These are phyloP conservation scores for Lepidium africanum DNA, from an alignment of 345 rosid species.

Conservation along the genomic window DNA sequence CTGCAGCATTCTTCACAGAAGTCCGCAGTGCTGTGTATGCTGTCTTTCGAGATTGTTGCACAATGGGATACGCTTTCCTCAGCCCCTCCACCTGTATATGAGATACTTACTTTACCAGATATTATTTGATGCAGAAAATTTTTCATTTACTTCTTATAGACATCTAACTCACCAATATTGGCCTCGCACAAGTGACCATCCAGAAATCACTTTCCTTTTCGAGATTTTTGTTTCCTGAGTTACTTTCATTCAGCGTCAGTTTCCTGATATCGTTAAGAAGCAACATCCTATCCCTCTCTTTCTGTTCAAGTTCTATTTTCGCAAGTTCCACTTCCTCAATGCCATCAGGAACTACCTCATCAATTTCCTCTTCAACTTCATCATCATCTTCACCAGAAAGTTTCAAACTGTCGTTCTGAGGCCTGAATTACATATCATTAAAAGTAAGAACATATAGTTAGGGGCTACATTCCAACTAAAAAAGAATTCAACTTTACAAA, in stretches of 20 bases:
- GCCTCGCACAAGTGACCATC: conserved; percentile 40
- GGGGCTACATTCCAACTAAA: not conserved
- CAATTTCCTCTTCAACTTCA: conserved; percentile 91
- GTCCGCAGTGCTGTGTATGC: conserved; percentile 67
- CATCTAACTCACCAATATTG: conserved; percentile 30
- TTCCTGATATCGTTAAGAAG: conserved; percentile 64
- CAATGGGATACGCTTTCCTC: conserved; percentile 51
- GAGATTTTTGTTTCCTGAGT: conserved; percentile 40
- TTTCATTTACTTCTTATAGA: not conserved
- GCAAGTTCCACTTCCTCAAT: conserved; percentile 95
- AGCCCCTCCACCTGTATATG: conserved; percentile 61
- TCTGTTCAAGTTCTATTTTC: conserved; percentile 64
- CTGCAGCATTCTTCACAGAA: conserved; percentile 84
- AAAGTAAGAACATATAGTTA: not conserved
- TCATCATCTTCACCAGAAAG: conserved; percentile 84
- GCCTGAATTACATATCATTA: conserved; percentile 41
- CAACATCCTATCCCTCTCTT: conserved; percentile 61
- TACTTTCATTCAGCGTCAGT: conserved; percentile 47
- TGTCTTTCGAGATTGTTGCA: conserved; percentile 58
- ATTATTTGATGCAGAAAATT: not conserved
- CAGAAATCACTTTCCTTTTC: conserved; percentile 33
- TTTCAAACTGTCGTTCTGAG: conserved; percentile 69
- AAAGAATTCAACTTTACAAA: not conserved
- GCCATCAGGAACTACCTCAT: conserved; percentile 93
- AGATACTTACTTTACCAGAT: not conserved